These are phyloP conservation scores for Mortierella sp. DNA, from an alignment of 371 early-diverging fungal genomes.

Conservation along the genomic window DNA sequence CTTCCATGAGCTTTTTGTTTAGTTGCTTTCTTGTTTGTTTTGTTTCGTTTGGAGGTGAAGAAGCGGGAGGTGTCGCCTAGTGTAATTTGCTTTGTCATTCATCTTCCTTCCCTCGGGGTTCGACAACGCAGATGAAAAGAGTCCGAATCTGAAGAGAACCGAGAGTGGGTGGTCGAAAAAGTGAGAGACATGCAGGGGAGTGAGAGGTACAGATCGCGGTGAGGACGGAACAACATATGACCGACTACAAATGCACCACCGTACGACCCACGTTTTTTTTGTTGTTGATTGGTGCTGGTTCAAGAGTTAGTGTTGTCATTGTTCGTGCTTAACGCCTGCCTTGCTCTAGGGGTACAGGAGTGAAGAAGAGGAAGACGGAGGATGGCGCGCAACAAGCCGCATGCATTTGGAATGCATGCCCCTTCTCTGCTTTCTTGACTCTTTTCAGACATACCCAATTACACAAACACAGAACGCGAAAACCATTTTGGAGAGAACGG, in stretches of 20 bases:
- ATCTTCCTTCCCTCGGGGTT: not conserved
- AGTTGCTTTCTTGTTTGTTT: not conserved
- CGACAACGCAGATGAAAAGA: not conserved
- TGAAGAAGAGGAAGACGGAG: not conserved
- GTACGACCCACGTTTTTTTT: not conserved
- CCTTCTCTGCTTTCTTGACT: not conserved
- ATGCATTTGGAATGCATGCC: not conserved
- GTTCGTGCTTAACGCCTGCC: not conserved
- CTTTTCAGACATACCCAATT: not conserved
- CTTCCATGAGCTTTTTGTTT: not conserved
- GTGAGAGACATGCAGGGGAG: not conserved
- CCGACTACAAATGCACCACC: not conserved
- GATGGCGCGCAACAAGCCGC: not conserved
- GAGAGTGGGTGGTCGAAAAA: not conserved
- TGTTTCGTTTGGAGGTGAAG: too few species aligned
- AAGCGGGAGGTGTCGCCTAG: not conserved
- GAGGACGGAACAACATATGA: conserved; percentile 10
- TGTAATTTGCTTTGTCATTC: conserved; percentile 4
- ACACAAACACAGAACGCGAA: not conserved
- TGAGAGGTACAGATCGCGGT: not conserved
- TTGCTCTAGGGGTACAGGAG: not conserved
- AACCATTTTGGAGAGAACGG: not conserved
- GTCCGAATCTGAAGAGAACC: not conserved
- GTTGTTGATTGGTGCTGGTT: not conserved
- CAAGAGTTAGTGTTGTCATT: not conserved